These are phyloP conservation scores for Kodamaea kaohsiungensis DNA, from an alignment of 805 yeast species.

Conservation along the genomic window DNA sequence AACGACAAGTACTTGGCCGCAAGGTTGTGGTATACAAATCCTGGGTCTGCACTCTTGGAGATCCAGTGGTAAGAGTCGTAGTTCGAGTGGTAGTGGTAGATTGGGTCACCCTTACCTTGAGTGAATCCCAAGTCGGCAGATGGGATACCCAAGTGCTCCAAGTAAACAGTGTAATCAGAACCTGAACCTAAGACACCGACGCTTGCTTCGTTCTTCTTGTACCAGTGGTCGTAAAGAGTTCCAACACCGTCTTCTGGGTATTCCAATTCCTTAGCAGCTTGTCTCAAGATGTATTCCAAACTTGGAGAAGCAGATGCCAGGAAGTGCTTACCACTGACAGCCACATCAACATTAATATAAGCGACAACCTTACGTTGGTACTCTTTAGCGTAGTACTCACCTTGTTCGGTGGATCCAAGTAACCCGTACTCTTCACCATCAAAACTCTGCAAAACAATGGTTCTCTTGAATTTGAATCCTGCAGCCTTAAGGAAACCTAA, in stretches of 20 bases:
- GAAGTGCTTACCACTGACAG: slow-evolving; percentile 54
- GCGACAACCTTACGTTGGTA: slow-evolving; percentile 48
- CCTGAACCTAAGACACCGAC: slow-evolving; percentile 49
- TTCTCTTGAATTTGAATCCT: slow-evolving; percentile 41
- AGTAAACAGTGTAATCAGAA: slow-evolving; percentile 60
- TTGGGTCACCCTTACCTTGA: slow-evolving; percentile 43
- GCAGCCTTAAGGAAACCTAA: slow-evolving; percentile 36
- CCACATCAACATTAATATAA: slow-evolving; percentile 52
- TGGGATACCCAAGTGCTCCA: slow-evolving; percentile 68
- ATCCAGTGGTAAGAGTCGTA: slow-evolving; percentile 63
- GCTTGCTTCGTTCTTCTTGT: slow-evolving; percentile 27
- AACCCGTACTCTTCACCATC: slow-evolving; percentile 53
- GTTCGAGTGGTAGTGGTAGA: slow-evolving; percentile 58
- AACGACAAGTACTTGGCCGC: slow-evolving; percentile 63
- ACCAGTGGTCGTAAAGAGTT: slow-evolving; percentile 52
- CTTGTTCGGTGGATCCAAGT: slow-evolving; percentile 58
- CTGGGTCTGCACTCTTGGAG: slow-evolving; percentile 51
- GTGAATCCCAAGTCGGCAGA: slow-evolving; percentile 51
- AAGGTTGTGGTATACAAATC: slow-evolving; percentile 52
- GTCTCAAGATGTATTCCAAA: slow-evolving; percentile 44
- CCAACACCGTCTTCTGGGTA: slow-evolving; percentile 40
- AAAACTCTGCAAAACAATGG: slow-evolving; percentile 39
- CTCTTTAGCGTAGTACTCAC: slow-evolving; percentile 45
- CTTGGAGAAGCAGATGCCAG: slow-evolving; percentile 57
- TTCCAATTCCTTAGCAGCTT: slow-evolving; percentile 49